phyloP scores from a whole-genome alignment of 75 land plant species.

The Cupressus sempervirens region DNA sequence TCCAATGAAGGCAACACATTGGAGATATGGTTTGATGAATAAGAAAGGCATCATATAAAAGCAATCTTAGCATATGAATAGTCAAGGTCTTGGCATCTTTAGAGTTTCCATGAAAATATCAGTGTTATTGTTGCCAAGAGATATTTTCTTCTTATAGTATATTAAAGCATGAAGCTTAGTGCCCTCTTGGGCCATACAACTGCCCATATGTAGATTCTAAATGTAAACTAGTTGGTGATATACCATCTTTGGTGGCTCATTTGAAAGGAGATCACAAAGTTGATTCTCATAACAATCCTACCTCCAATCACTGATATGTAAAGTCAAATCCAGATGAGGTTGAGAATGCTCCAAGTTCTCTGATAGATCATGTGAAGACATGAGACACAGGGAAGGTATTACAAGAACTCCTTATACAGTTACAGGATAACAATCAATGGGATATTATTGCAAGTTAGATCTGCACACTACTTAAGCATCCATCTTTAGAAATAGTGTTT shows the following conservation, averaged over 20 bases:
- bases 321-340: conserved; percentile 38
- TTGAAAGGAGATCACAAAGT: conserved; percentile 62
- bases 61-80: too few relatives aligned
- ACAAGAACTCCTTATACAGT: too few relatives aligned
- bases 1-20: too few relatives aligned
- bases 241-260: conserved; percentile 43
- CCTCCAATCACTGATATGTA: conserved; percentile 31
- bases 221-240: conserved; percentile 35
- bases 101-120: conserved; percentile 48
- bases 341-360: conserved; percentile 46
- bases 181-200: conserved; percentile 30
- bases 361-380: too few relatives aligned
- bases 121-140: conserved; percentile 19
- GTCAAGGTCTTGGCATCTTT: conserved; percentile 35
- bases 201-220: conserved; percentile 47
- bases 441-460: too few relatives aligned
- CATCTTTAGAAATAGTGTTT: too few relatives aligned
- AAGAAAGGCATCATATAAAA: too few relatives aligned
- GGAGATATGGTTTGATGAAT: too few relatives aligned
- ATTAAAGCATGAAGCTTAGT: conserved; percentile 34
- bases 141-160: conserved; percentile 29
- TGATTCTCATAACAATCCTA: conserved; percentile 53
- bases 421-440: too few relatives aligned
- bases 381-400: too few relatives aligned
- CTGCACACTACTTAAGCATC: too few relatives aligned